Evolutionary conservation across 805 yeast species (phyloP), one percentile per base, ranked within the genome.

Genomic region (Ogataea haglerorum): DNA sequence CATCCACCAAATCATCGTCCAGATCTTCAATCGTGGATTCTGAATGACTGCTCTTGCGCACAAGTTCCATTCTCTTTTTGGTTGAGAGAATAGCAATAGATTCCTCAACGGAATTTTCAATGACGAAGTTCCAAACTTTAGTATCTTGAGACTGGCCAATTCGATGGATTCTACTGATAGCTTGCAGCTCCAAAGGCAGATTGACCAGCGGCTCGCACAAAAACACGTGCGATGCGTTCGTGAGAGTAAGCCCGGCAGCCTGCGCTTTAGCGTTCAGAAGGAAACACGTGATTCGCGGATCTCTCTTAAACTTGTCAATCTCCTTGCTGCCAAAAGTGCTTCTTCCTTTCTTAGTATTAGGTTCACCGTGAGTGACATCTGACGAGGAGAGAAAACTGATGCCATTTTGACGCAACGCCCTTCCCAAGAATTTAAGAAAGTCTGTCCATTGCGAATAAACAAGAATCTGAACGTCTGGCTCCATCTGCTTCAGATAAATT

Each of bases 171-270:
- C 99, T 74, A 36, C 95, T 86, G 39, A 90, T 84, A 0, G 98
- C 97, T 58, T 91, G 99, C 12, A 87, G 58, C 52, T 93, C 98
- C 34, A 89, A 69, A 2, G 95, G 83, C 1, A 90, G 78, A 54
- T 89, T 89, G 12, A 93, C 82, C 42, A 93, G 69, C 1, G 99
- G 98, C 63, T 93, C 99, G 60, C 97, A 85, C 5, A 93, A 60
- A 46, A 90, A 83, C 0, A 93, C 91, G 59, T 93, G 96, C 2
- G 85, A 84, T 0, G 99, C 98, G 66, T 91, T 91, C 7, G 89
- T 80, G 40, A 93, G 68, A 7, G 95, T 93, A 47, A 93, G 67
- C 0, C 99, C 99, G 10, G 96, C 81, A 7, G 95, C 89, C 56
- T 90, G 87, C 0, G 90, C 82, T 49, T 79, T 82, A 0, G 96